Evolutionary conservation across 148 eudicot genomes (phyloP).

Genomic region (Rhododendron ferrugineum): DNA sequence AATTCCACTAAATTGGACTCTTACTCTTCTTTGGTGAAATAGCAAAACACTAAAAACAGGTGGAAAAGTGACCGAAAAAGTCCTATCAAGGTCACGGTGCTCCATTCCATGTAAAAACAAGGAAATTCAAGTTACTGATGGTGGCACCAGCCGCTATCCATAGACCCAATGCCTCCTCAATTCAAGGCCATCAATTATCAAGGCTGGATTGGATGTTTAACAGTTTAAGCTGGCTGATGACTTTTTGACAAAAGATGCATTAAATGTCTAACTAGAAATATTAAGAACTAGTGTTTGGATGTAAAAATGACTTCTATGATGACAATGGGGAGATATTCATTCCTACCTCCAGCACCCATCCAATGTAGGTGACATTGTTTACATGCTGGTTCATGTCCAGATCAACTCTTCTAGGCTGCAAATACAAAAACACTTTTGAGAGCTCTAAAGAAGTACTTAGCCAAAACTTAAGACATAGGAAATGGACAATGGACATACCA

Average conservation of each 20-base stretch:
- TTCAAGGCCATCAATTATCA: neutral
- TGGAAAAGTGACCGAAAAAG: neutral
- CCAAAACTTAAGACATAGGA: neutral
- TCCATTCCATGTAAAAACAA: neutral
- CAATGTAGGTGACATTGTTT: slow-evolving; percentile 90
- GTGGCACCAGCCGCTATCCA: neutral
- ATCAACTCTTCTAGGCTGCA: slow-evolving; percentile 96
- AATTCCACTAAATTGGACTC: neutral
- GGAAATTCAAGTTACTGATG: neutral
- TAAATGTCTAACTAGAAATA: neutral
- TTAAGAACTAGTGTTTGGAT: neutral
- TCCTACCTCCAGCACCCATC: slow-evolving; percentile 92
- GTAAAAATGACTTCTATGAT: neutral
- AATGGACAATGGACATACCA: slow-evolving; percentile 40
- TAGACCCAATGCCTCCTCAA: neutral
- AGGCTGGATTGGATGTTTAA: neutral
- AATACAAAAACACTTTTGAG: slow-evolving; percentile 5
- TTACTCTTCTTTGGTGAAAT: neutral
- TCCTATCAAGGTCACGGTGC: neutral
- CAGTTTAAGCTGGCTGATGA: neutral
- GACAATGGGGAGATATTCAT: neutral
- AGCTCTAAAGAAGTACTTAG: neutral
- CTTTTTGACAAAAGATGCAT: neutral
- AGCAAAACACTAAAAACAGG: neutral
- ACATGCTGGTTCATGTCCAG: slow-evolving; percentile 98